Base-by-base conservation (phyloP, 768 basidiomycete species). In the Tylopilus intermedius region DNA sequence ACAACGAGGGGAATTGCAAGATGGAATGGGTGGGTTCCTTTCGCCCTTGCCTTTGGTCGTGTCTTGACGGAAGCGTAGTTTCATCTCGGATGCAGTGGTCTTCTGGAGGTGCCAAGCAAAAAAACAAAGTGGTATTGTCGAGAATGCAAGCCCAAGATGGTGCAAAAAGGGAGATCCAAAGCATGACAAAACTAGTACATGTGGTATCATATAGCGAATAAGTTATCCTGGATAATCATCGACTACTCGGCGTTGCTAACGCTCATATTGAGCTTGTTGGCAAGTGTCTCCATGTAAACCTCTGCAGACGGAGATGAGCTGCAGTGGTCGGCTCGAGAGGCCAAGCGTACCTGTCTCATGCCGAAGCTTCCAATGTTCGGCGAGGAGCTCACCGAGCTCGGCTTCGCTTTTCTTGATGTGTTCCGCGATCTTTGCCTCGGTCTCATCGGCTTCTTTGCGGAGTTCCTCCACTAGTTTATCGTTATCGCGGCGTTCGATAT, bases 261-360 rank as follows among this genome's bases (percentile, higher is more conserved):
- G 47, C 65, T 72, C 77, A 88, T 76, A 48, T 86, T 88, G 41
- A 92, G 74, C 60, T 88, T 88, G 68, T 88, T 88, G 4, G 88
- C 86, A 26, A 91, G 72, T 0, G 85, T 90, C 67, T 90, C 89
- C 89, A 91, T 90, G 61, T 89, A 92, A 2, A 90, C 79, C 66
- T 90, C 90, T 90, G 57, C 21, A 29, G 43, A 50, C 40, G 50
- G 51, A 33, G 6, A 29, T 59, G 44, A 57, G 45, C 44, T 8
- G 32, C 47, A 30, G 29, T 22, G 32, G 21, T 9, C 2, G 14
- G 37, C 35, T 22, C 8, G 44, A 50, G 27, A 49, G 42, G 40
- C 24, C 21, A 26, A 43, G 21, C 64, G 33, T 62, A 88, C 90
- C 86, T 62, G 88, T 84, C 60, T 84, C 82, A 58, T 88, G 84